Percentiles rank a stretch among this genome's conserved stretches.
Conservation (phyloP, 2,329 filamentous ascomycete species). For the Parastagonospora nodorum region DNA sequence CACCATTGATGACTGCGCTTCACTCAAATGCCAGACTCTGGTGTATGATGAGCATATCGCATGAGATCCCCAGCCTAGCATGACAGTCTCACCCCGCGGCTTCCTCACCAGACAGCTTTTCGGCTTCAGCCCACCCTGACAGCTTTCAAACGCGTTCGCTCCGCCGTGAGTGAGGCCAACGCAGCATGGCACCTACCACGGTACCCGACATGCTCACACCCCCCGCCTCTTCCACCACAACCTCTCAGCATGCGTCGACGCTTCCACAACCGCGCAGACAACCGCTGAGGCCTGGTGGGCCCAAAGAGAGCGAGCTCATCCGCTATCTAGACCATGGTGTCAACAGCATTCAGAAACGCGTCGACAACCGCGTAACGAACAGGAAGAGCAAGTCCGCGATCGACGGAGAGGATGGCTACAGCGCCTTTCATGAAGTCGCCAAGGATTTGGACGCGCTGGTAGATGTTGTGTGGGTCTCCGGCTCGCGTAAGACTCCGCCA, state of each 20-base stretch:
- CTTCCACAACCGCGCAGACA: constrained; percentile 60
- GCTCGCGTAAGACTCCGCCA: constrained; percentile 70
- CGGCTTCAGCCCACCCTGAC: constrained; percentile 16
- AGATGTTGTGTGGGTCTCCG: constrained; percentile 83
- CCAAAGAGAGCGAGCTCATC: constrained; percentile 64
- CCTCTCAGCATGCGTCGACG: constrained; percentile 46
- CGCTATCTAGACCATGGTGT: constrained; percentile 61
- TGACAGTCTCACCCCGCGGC: constrained; percentile 16
- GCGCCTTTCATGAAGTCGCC: constrained; percentile 70
- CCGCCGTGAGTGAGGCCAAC: neutral
- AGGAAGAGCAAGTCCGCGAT: constrained; percentile 53
- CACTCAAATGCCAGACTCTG: neutral
- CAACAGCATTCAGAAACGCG: constrained; percentile 31
- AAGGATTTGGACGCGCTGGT: constrained; percentile 75
- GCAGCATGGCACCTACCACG: constrained; percentile 14
- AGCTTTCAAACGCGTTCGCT: neutral
- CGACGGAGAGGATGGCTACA: constrained; percentile 57
- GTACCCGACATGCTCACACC: constrained; percentile 48
- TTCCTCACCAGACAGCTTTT: constrained; percentile 15
- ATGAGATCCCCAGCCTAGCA: constrained; percentile 8
- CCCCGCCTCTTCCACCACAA: constrained; percentile 53
- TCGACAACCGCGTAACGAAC: constrained; percentile 45
- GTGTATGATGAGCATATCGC: neutral
- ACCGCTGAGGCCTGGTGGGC: constrained; percentile 60
- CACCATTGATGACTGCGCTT: neutral